Conservation (phyloP, 306 rosid species). For the Rosa chinensis region DNA sequence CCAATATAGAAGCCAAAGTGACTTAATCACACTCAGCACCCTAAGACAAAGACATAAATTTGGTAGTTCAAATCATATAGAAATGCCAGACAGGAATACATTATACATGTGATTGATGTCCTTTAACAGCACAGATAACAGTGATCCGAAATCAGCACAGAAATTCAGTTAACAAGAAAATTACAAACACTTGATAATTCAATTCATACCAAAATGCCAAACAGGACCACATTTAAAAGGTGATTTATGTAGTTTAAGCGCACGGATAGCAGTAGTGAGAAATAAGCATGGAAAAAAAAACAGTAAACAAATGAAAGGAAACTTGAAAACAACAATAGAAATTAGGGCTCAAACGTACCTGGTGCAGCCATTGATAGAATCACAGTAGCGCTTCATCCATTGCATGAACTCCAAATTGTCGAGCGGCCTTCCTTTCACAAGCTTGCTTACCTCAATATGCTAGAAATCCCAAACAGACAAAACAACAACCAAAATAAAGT, state of each 20-base stretch:
- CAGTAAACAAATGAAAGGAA: not conserved
- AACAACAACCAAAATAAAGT: not conserved
- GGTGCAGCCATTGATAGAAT: conserved; percentile 64
- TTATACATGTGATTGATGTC: not conserved
- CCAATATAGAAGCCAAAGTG: not conserved
- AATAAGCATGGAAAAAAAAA: not conserved
- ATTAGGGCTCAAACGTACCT: conserved; percentile 31
- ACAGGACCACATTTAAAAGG: not conserved
- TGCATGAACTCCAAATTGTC: conserved; percentile 97
- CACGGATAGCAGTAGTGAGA: not conserved
- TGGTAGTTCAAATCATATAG: not conserved
- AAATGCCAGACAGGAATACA: not conserved
- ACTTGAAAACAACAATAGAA: not conserved
- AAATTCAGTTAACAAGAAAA: no score
- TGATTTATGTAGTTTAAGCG: not conserved
- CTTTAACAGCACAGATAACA: not conserved
- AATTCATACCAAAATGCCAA: not conserved
- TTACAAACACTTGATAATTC: not conserved
- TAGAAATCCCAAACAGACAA: conserved; percentile 17
- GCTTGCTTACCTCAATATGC: conserved; percentile 91
- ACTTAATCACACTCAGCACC: not conserved
- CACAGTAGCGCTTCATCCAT: conserved; percentile 95
- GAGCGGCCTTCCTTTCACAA: conserved; percentile 89
- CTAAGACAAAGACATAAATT: not conserved
- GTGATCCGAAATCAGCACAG: not conserved